Percentiles rank a stretch among this genome's conserved stretches.
Evolutionary conservation across 768 basidiomycete genomes (phyloP).

Genomic region (Leucogyrophana mollusca): DNA sequence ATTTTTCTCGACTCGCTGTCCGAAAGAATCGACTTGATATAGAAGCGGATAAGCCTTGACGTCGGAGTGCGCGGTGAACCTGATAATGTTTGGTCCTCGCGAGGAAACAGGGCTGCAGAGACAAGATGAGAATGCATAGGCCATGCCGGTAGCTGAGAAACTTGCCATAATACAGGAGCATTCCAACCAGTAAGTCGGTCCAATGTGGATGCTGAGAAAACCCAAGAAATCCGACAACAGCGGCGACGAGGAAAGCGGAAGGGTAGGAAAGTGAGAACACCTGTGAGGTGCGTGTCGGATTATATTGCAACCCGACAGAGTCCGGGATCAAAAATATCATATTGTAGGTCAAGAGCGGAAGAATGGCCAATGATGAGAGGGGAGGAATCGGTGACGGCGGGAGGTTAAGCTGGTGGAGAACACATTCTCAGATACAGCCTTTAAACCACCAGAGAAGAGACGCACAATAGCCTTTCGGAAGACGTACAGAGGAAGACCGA

Average conservation of each 20-base stretch:
- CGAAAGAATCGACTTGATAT: conserved; percentile 87
- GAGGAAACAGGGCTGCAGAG: conserved; percentile 50
- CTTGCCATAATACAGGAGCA: conserved; percentile 66
- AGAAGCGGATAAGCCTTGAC: conserved; percentile 57
- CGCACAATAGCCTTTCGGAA: conserved; percentile 60
- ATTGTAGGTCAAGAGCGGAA: conserved; percentile 64
- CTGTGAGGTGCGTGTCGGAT: conserved; percentile 51
- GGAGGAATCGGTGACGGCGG: conserved; percentile 54
- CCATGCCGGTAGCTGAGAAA: not conserved
- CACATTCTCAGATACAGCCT: conserved; percentile 4
- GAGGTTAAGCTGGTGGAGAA: conserved; percentile 42
- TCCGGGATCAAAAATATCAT: conserved; percentile 60
- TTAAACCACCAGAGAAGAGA: conserved; percentile 2
- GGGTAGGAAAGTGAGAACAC: conserved; percentile 62
- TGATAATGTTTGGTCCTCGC: conserved; percentile 41
- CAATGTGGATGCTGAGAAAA: conserved; percentile 62
- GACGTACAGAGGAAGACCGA: conserved; percentile 64
- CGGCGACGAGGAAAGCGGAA: conserved; percentile 44
- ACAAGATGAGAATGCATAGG: not conserved
- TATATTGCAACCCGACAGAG: conserved; percentile 44
- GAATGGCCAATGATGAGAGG: conserved; percentile 51
- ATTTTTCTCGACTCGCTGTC: conserved; percentile 94
- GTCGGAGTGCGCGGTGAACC: conserved; percentile 49
- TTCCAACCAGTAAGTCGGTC: conserved; percentile 57
- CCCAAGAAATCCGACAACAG: conserved; percentile 55